Evolutionary conservation across 2,329 filamentous ascomycete genomes (phyloP), one percentile per base, ranked within the genome.

Genomic region (Fusarium ramigenum): DNA sequence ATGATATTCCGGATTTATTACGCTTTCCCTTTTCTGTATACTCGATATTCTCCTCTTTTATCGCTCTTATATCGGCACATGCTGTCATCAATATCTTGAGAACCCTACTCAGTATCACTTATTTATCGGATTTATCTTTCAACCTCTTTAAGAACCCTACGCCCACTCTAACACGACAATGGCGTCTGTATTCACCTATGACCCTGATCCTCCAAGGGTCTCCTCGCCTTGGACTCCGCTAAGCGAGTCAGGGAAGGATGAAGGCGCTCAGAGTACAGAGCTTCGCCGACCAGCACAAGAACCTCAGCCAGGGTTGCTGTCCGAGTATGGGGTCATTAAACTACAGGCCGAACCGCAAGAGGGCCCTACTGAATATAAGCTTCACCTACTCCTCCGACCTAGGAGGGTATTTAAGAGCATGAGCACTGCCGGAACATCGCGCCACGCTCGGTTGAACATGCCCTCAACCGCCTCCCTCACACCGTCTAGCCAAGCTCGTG

Each of bases 151-250:
- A 19, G 14, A 28, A 54, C 19, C 39, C 37, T 39, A n/a, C 28
- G 16, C 16, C 36, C 40, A 28, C 46, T 28, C n/a, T 46, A 39
- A 25, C 28, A 30, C 18, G 37, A 75, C 15, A 61, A 97, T 96
- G 93, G 96, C 96, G 66, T 98, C 96, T 18, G 94, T 99, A 75
- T 99, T 99, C 81, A 98, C 96, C 1, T 99, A 93, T 80, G 94
- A 98, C 70, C 91, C 94, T 5, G 93, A 97, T 74, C 94, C 95
- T 50, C 93, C 94, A 4, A 87, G 93, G 81, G 94, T 98, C 40
- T 92, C 93, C 19, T 98, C 96, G 23, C 96, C 96, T 21, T 99
- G 96, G 96, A 88, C 92, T 58, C 90, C 87, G 16, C 88, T 91
- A 2, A 84, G 86, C 43, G 85, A 85, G 44, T 74, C 83, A 34